Evolutionary conservation across 345 rosid genomes (phyloP).

Genomic region (Corchorus capsularis): DNA sequence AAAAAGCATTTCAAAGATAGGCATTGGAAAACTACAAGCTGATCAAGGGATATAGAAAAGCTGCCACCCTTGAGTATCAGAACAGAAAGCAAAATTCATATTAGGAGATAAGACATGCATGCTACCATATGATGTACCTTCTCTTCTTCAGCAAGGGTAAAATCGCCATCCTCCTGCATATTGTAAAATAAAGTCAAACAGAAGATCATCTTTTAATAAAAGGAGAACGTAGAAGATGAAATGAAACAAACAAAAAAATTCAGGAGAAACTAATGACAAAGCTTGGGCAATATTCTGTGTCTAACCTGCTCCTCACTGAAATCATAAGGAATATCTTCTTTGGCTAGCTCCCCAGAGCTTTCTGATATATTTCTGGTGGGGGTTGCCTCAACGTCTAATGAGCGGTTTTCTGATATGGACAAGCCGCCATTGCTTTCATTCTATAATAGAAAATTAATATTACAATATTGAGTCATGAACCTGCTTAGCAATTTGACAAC

Average conservation of each 20-base stretch:
- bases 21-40: neutral
- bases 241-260: neutral
- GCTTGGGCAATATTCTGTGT: neutral
- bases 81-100: constrained; percentile 1
- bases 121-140: constrained; percentile 53
- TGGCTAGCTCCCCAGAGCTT: constrained; percentile 35
- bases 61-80: neutral
- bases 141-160: constrained; percentile 73
- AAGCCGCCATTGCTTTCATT: constrained; percentile 56
- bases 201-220: constrained; percentile 12
- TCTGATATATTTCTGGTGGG: constrained; percentile 29
- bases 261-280: neutral
- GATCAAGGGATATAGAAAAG: neutral
- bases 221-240: neutral
- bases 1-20: neutral
- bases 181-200: constrained; percentile 29
- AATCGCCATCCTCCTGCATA: constrained; percentile 94
- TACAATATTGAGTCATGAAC: constrained; percentile 52
- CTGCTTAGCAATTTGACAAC: constrained; percentile 40
- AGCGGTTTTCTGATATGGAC: constrained; percentile 41
- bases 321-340: constrained; percentile 51
- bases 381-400: constrained; percentile 34
- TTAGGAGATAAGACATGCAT: constrained; percentile 10
- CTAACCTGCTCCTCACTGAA: constrained; percentile 79
- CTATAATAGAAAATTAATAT: constrained; percentile 55